Percentiles rank a stretch among this genome's conserved stretches.
Conservation (phyloP, 2,329 filamentous ascomycete genomes). For the Cladosporium sp. region DNA sequence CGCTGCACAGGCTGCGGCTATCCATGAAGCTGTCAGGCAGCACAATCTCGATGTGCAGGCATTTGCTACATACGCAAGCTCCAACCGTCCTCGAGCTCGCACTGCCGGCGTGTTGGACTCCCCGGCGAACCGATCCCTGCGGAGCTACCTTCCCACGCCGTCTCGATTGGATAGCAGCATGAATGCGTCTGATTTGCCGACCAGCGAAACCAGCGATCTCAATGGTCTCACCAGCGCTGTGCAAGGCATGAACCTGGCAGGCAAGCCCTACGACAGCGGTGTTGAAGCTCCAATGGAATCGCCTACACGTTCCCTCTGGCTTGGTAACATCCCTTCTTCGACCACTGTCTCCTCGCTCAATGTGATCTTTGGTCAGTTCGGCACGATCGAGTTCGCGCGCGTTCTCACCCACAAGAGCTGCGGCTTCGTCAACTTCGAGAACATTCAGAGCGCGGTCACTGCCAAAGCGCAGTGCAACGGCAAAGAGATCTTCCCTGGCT, state of each 20-base stretch:
- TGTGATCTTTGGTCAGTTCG: slow-evolving; percentile 93
- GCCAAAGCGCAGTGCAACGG: slow-evolving; percentile 87
- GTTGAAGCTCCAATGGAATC: slow-evolving; percentile 82
- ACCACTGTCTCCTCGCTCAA: slow-evolving; percentile 93
- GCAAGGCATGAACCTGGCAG: slow-evolving; percentile 71
- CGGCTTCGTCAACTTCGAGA: slow-evolving; percentile 97
- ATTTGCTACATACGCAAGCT: slow-evolving; percentile 78
- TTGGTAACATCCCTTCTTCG: slow-evolving; percentile 94
- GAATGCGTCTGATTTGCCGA: slow-evolving; percentile 67
- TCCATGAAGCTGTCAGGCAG: slow-evolving; percentile 72
- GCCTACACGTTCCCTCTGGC: slow-evolving; percentile 90
- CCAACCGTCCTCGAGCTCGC: slow-evolving; percentile 78
- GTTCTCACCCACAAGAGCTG: slow-evolving; percentile 99
- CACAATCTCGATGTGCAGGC: slow-evolving; percentile 93
- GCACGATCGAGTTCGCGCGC: slow-evolving; percentile 82
- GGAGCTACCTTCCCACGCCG: slow-evolving; percentile 72
- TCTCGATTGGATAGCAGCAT: slow-evolving; percentile 73
- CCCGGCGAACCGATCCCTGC: slow-evolving; percentile 58
- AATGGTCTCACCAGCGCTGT: slow-evolving; percentile 78
- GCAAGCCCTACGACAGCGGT: slow-evolving; percentile 61
- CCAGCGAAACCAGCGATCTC: slow-evolving; percentile 72
- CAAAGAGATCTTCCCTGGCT: slow-evolving; percentile 97
- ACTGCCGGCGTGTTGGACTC: slow-evolving; percentile 90
- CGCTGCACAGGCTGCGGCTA: slow-evolving; percentile 53
- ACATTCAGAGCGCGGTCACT: slow-evolving; percentile 81